Conservation (phyloP, 192 early-diverging fungal species). For the Allomyces arbusculus region DNA sequence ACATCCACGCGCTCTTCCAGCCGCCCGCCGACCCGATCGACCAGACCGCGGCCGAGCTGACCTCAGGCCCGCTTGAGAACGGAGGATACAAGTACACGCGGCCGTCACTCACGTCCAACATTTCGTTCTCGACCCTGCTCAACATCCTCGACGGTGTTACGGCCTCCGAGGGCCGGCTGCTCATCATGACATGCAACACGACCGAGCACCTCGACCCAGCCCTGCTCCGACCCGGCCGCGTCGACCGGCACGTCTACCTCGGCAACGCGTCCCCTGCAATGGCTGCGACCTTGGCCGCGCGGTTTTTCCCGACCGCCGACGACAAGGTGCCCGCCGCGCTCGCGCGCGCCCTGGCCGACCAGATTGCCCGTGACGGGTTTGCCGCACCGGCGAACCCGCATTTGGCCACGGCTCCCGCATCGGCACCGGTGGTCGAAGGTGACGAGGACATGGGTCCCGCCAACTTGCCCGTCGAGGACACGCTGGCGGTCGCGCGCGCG, state of each 20-base stretch:
- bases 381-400: neutral
- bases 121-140: slow-evolving; percentile 22
- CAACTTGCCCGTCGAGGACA: neutral
- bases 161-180: slow-evolving; percentile 24
- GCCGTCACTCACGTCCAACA: neutral
- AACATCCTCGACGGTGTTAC: slow-evolving; percentile 29
- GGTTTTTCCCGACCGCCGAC: neutral
- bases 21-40: slow-evolving; percentile 1
- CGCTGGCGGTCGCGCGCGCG: neutral
- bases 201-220: slow-evolving; percentile 22
- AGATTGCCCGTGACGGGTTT: neutral
- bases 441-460: neutral
- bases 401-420: neutral
- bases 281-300: neutral
- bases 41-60: slow-evolving; percentile 8
- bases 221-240: slow-evolving; percentile 27
- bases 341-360: neutral
- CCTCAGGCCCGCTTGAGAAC: too few species aligned
- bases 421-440: neutral
- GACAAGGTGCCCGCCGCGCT: neutral
- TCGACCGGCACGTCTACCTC: slow-evolving; percentile 26
- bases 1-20: slow-evolving; percentile 15
- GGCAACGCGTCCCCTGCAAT: slow-evolving; percentile 11
- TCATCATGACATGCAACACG: slow-evolving; percentile 29
- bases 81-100: too few species aligned